Percentiles rank a stretch among this genome's conserved stretches.
phyloP scores from a whole-genome alignment of 352 stramenopile species.

The Pythium brachiatum region DNA sequence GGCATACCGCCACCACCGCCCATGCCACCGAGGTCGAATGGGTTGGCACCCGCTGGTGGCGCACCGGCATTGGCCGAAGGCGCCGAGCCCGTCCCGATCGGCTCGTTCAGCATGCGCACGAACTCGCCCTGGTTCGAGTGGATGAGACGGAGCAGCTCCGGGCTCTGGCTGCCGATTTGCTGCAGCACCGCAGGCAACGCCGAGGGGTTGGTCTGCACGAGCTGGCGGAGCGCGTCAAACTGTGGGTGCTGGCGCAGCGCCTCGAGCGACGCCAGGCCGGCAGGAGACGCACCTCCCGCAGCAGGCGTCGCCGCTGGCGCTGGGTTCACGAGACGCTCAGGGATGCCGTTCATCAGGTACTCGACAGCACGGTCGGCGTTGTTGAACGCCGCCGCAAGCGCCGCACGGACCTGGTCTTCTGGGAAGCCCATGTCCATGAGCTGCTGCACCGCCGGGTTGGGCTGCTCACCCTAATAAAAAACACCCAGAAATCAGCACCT shows the following conservation, averaged over 20 bases:
- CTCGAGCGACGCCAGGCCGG: constrained; percentile 47
- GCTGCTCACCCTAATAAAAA: constrained; percentile 34
- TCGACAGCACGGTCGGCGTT: constrained; percentile 85
- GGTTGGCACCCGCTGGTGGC: constrained; percentile 31
- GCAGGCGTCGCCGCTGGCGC: constrained; percentile 27
- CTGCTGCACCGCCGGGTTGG: constrained; percentile 64
- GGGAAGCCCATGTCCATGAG: constrained; percentile 87
- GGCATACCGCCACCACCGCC: constrained; percentile 50
- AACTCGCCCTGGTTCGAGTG: constrained; percentile 87
- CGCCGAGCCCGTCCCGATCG: constrained; percentile 55
- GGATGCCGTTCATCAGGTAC: constrained; percentile 89
- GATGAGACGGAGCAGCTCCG: constrained; percentile 81
- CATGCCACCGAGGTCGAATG: constrained; percentile 48
- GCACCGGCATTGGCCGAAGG: constrained; percentile 20
- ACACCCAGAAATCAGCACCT: neutral
- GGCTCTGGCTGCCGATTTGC: constrained; percentile 82
- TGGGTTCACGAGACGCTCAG: constrained; percentile 41
- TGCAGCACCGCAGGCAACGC: constrained; percentile 77
- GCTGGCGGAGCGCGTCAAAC: constrained; percentile 75
- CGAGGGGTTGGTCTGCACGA: constrained; percentile 84
- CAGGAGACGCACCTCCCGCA: constrained; percentile 19
- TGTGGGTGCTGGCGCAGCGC: constrained; percentile 81
- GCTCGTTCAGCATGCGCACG: constrained; percentile 87
- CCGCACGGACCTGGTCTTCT: constrained; percentile 77
- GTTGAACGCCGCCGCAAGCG: constrained; percentile 82